Conservation (phyloP, 2,329 filamentous ascomycete species). For the Harringtonia lauricola region DNA sequence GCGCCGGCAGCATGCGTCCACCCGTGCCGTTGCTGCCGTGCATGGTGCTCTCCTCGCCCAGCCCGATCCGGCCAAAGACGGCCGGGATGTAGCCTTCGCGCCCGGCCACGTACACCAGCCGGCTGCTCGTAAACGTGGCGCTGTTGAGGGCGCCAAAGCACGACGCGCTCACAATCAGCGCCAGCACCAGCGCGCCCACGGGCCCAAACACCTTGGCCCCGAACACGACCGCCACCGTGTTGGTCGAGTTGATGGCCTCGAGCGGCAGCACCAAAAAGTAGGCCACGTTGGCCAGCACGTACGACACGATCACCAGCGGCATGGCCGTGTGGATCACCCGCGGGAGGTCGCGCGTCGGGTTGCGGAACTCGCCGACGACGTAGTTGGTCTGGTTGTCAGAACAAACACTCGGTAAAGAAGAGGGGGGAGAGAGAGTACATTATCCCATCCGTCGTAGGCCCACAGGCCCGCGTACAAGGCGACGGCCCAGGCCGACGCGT, state of each 20-base stretch:
- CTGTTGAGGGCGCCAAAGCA: conserved; percentile 95
- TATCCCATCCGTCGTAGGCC: conserved; percentile 99
- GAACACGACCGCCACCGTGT: conserved; percentile 94
- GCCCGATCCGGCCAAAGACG: conserved; percentile 73
- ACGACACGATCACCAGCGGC: conserved; percentile 82
- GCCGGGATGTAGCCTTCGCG: conserved; percentile 89
- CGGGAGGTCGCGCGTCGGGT: conserved; percentile 79
- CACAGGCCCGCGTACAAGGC: conserved; percentile 91
- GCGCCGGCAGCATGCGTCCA: conserved; percentile 13
- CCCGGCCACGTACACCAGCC: conserved; percentile 85
- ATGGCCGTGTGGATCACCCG: conserved; percentile 94
- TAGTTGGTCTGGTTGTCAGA: conserved; percentile 71
- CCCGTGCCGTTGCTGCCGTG: neutral
- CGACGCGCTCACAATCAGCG: conserved; percentile 78
- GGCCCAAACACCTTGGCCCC: conserved; percentile 82
- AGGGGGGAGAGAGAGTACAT: conserved; percentile 40
- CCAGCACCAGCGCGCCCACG: conserved; percentile 70
- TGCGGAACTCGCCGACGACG: conserved; percentile 92
- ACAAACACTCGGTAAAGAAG: too few species aligned
- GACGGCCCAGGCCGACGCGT: conserved; percentile 81
- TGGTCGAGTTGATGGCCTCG: conserved; percentile 69
- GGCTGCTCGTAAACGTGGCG: conserved; percentile 83
- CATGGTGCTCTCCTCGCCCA: conserved; percentile 30
- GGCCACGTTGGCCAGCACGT: conserved; percentile 80
- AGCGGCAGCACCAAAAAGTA: conserved; percentile 91